Evolutionary conservation across 441 rosid genomes (phyloP), one percentile per base, ranked within the genome.

Genomic region (Erodium trifolium): DNA sequence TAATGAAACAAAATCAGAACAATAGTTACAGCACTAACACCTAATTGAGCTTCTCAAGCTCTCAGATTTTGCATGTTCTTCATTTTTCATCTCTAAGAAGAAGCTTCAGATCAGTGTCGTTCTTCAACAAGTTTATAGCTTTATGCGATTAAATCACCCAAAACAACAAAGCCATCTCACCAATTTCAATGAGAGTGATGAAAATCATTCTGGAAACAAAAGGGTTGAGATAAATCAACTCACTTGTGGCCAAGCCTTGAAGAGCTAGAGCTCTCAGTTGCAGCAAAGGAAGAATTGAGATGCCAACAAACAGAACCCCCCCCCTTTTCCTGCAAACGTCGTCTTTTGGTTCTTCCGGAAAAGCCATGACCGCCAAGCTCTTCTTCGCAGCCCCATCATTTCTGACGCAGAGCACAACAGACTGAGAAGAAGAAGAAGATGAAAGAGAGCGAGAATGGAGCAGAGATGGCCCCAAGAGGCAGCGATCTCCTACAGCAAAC

Each of bases 271-370:
- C 90, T 65, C 78, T 81, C 74, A 80, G 77, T 67, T 80, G 86
- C 67, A 89, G 72, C 41, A 91, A 83, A 4, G 97, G 97, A 78
- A 93, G 88, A 75, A 85, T 82, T 0, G 97, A 87, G 76, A 88
- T 70, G 73, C 97, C 96, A 73, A 89, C 81, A 17, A 91, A 79
- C 31, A 91, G 79, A 81, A 87, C 75, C 37, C 84, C 80, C 67
- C 96, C 84, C 75, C 90, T 84, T 64, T 75, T 80, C 55, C 57
- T 69, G 67, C 76, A 81, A 73, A 77, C 70, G 70, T 47, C 31
- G 45, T 73, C 86, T 47, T 45, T 75, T 10, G 70, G 59, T 49
- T 80, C 84, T 31, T 31, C 34, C 34, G n/a, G n/a, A n/a, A n/a
- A n/a, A n/a, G n/a, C n/a, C n/a, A n/a, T 31, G 34, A 31, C 34